Evolutionary conservation across 441 rosid genomes (phyloP), one percentile per base, ranked within the genome.

Genomic region (Adansonia gregorii): DNA sequence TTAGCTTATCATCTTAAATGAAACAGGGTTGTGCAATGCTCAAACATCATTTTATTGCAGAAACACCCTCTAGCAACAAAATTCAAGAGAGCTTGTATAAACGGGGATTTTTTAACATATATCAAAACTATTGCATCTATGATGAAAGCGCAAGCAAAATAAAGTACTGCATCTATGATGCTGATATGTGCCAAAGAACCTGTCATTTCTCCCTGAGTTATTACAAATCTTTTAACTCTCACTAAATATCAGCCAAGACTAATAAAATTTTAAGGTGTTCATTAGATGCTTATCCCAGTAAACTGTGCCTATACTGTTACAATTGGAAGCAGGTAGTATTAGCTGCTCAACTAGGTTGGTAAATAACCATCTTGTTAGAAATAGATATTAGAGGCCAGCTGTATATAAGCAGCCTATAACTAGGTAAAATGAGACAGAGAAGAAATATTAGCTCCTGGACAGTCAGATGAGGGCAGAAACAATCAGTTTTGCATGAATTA

Each of bases 51-150:
- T 72, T 27, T 6, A 72, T 11, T 0, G 14, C 2, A 35, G 0
- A 72, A 60, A 15, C 41, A 3, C 72, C 64, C 63, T 67, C 69
- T 20, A 61, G 58, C 78, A 63, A 20, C 78, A 6, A 24, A 24
- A 54, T 39, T 8, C 1, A 67, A 79, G 64, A 15, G 20, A 52
- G 46, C 14, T 67, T 68, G 65, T 10, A 2, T 56, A 56, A 72
- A 72, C 49, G 39, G 52, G 52, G 52, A 55, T 39, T 35, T 43
- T 41, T 41, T 17, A 8, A 3, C 0, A 65, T 31, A 31, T 39
- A 43, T 17, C 3, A 54, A 6, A 55, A 31, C 20, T 55, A 54
- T 3, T 39, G 27, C 64, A 72, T 22, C 8, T 7, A 72, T 15
- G 31, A 4, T 51, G 45, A 35, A 71, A 52, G 15, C 10, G 10